These are phyloP conservation scores for Sugiyamaella neomexicana DNA, from an alignment of 1,139 yeast species.

Conservation along the genomic window DNA sequence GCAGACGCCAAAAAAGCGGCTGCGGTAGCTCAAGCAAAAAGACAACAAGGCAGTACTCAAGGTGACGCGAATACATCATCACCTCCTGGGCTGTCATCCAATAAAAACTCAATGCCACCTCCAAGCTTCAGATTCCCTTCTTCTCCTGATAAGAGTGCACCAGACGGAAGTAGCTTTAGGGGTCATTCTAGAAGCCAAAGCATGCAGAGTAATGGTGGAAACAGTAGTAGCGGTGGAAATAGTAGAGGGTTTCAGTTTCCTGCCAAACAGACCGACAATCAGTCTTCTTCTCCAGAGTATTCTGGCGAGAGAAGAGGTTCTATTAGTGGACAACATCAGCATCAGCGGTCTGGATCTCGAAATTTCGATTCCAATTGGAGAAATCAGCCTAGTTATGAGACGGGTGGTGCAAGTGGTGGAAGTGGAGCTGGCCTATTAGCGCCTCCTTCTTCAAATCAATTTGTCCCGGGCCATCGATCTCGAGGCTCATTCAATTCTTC, in stretches of 20 bases:
- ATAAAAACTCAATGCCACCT: conserved; percentile 17
- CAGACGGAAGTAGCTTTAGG: conserved; percentile 8
- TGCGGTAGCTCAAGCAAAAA: conserved; percentile 72
- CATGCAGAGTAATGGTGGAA: conserved; percentile 19
- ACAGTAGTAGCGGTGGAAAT: background rate
- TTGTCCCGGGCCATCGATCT: conserved; percentile 79
- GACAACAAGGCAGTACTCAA: conserved; percentile 35
- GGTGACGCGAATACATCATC: conserved; percentile 1
- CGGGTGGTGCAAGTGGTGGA: conserved; percentile 6
- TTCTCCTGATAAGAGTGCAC: conserved; percentile 39
- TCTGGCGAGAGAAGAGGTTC: conserved; percentile 21
- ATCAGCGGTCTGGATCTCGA: conserved; percentile 51
- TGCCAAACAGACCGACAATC: conserved; percentile 1
- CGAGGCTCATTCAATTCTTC: conserved; percentile 67
- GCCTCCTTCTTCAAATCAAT: conserved; percentile 42
- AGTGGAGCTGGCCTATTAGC: conserved; percentile 22
- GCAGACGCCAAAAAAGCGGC: conserved; percentile 98
- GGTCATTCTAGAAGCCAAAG: conserved; percentile 20
- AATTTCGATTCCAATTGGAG: conserved; percentile 52
- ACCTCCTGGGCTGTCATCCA: conserved; percentile 18
- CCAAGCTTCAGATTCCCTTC: conserved; percentile 55
- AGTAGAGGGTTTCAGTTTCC: conserved; percentile 17
- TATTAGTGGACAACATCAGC: conserved; percentile 31
- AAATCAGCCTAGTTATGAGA: conserved; percentile 25
- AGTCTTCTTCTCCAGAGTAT: conserved; percentile 4